These are phyloP conservation scores for Cytospora chrysosperma DNA, from an alignment of 2,329 filamentous ascomycete species.

Conservation along the genomic window DNA sequence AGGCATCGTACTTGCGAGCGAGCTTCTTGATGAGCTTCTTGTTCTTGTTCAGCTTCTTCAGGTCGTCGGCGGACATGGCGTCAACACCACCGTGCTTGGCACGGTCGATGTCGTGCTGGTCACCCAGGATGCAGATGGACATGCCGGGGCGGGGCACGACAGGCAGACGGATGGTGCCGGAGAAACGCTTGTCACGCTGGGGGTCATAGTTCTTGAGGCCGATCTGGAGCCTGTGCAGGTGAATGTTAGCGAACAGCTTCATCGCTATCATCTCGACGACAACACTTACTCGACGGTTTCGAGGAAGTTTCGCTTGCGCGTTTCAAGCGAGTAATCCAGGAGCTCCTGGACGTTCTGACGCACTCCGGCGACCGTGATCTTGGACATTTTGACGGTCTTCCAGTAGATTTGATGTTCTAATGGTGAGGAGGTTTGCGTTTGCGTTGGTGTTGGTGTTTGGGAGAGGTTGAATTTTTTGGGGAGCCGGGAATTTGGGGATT, in stretches of 20 bases:
- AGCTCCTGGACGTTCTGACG: constrained; percentile 91
- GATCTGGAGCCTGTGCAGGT: constrained; percentile 21
- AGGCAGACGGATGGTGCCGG: constrained; percentile 94
- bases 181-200: constrained; percentile 99
- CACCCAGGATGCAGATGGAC: constrained; percentile 75
- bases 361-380: constrained; percentile 71
- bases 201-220: constrained; percentile 81
- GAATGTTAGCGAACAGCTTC: neutral
- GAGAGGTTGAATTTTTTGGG: neutral
- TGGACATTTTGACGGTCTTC: constrained; percentile 88
- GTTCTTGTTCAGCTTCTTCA: constrained; percentile 99
- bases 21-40: constrained; percentile 99
- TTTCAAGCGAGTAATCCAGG: constrained; percentile 86
- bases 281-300: constrained; percentile 65
- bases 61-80: constrained; percentile 95
- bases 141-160: constrained; percentile 88
- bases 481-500: neutral
- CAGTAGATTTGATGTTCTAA: constrained; percentile 72
- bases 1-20: constrained; percentile 99
- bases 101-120: constrained; percentile 97
- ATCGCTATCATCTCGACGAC: neutral
- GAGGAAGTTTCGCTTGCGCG: constrained; percentile 98
- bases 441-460: constrained; percentile 24
- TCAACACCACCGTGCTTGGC: constrained; percentile 99
- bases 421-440: constrained; percentile 62